Evolutionary conservation across 345 rosid genomes (phyloP).

Genomic region (Citrus reticulata): DNA sequence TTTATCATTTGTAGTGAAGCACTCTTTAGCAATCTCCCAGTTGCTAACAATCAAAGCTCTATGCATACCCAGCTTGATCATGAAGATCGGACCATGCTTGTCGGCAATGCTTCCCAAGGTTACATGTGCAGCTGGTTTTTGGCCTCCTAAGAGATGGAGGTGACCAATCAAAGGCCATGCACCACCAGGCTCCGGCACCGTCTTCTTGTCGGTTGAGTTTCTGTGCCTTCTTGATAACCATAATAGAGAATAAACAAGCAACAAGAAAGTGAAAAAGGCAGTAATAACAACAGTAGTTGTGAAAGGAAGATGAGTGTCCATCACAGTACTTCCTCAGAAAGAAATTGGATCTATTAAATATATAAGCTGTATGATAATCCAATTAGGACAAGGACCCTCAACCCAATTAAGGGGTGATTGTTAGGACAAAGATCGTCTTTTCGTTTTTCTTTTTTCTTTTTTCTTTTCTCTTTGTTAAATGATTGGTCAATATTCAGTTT

Average conservation of each 20-base stretch:
- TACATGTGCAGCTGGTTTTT: neutral
- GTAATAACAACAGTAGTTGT: too few species aligned
- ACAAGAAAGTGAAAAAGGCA: neutral
- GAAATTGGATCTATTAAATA: neutral
- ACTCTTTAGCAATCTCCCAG: conserved; percentile 26
- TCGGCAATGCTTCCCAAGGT: conserved; percentile 25
- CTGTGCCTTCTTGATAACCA: neutral
- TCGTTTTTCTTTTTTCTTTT: too few species aligned
- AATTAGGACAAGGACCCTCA: too few species aligned
- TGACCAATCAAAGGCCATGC: conserved; percentile 33
- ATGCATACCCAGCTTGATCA: conserved; percentile 19
- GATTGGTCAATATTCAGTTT: too few species aligned
- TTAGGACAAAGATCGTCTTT: too few species aligned
- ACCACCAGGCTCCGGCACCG: conserved; percentile 16
- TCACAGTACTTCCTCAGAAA: too few species aligned
- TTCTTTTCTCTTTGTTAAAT: too few species aligned
- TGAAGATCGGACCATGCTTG: conserved; percentile 28
- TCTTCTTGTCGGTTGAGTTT: neutral
- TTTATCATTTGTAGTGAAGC: conserved; percentile 31
- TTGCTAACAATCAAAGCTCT: conserved; percentile 23
- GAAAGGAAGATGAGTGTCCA: neutral
- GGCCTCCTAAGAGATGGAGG: conserved; percentile 26
- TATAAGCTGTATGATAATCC: too few species aligned
- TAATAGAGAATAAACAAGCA: neutral
- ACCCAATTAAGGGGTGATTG: too few species aligned